phyloP scores from a whole-genome alignment of 441 rosid species.

The Melastoma candidum region DNA sequence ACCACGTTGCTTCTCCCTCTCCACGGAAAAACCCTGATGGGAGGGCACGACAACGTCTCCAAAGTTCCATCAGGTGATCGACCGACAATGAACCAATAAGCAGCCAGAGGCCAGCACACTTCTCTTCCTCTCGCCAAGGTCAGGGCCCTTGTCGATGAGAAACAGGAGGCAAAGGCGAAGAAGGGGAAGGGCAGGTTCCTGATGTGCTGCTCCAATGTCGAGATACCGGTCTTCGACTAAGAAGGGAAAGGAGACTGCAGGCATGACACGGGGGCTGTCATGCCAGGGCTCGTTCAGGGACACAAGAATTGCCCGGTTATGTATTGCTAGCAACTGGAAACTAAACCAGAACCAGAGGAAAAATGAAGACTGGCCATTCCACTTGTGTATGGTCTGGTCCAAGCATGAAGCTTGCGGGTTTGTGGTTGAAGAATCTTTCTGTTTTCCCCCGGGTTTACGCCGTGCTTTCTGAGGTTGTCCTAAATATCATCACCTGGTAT shows the following conservation, averaged over 20 bases:
- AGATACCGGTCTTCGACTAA: background rate
- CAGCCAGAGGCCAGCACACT: no score
- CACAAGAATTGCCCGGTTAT: background rate
- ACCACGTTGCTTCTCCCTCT: no score
- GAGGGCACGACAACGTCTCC: no score
- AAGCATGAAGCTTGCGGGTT: no score
- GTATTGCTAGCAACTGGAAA: background rate
- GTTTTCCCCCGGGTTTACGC: no score
- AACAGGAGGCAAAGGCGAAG: background rate
- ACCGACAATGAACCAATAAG: no score
- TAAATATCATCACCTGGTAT: no score
- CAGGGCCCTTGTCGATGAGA: background rate
- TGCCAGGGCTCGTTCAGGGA: background rate
- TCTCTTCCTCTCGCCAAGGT: no score
- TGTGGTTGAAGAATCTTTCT: no score
- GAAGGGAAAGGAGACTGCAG: background rate
- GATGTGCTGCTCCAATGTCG: conserved; percentile 9
- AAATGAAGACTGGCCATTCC: background rate
- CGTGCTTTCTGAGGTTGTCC: no score
- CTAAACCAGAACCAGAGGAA: background rate
- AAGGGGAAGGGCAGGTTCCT: conserved; percentile 2
- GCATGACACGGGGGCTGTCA: background rate
- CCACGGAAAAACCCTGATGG: no score
- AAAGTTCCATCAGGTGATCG: no score
- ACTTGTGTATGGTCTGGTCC: background rate